Base-by-base conservation (phyloP, 2,329 filamentous ascomycete species). In the Fusarium sulawesiense region DNA sequence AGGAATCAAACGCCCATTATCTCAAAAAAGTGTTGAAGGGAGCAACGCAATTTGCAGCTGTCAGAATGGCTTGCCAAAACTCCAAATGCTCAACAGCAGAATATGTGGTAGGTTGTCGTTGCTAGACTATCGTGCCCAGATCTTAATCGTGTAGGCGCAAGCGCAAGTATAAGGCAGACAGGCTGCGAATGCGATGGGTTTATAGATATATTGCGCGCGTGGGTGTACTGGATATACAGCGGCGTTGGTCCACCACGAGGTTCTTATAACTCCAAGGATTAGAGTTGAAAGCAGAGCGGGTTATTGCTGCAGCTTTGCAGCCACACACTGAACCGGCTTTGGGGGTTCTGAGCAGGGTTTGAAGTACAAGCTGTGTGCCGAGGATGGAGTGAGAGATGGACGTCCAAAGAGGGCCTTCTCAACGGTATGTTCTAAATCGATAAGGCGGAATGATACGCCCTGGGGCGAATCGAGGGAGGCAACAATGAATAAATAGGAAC, bases 1-100 rank as follows among this genome's bases (percentile, higher is more conserved):
- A 64, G 41, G 58, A 59, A 57, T 75, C 70, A 75, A 73, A 74
- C 60, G 57, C 66, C 68, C 73, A 75, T 75, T 70, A 68, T 75
- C 73, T 73, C 47, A 55, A 64, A 48, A 45, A 60, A 56, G 40
- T 40, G 57, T 54, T 59, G 45, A 42, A 64, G 55, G 46, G 54
- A 49, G 50, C 32, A 47, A 59, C 58, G 54, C 56, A 45, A 44
- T 65, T 61, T 46, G 60, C 23, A 58, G 57, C 40, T 56, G 62
- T 64, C 58, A 57, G 60, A 50, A 50, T 51, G 47, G 44, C 47
- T 55, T 71, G 66, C 57, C 54, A 56, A 63, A 51, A 37, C 40
- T 32, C 57, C 30, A 60, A 34, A 50, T 60, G 50, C 48, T 56
- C 23, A 46, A 48, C 47, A 44, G 41, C 45, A 66, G 47, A 56